Percentiles rank a stretch among this genome's conserved stretches.
Evolutionary conservation across 208 protist species (phyloP).

Genomic region (Leishmania mexicana): DNA sequence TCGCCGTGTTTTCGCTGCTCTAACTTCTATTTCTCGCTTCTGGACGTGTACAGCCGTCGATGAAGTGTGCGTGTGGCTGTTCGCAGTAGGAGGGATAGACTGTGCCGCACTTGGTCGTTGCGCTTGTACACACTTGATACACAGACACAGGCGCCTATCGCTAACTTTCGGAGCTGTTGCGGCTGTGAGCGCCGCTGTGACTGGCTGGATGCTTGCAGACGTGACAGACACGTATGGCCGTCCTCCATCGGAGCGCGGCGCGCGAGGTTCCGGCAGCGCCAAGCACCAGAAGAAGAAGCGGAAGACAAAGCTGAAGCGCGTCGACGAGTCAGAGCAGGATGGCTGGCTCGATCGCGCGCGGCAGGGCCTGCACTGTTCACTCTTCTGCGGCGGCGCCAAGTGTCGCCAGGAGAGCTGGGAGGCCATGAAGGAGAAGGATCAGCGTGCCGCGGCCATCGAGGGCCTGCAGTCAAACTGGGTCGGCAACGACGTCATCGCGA

Average conservation of each 20-base stretch:
- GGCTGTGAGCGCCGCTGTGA: neutral
- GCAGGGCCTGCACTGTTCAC: conserved; percentile 80
- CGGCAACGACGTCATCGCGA: conserved; percentile 81
- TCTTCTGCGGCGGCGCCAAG: conserved; percentile 78
- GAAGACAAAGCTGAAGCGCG: conserved; percentile 41
- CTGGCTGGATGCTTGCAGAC: conserved; percentile 24
- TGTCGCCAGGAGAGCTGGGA: conserved; percentile 88
- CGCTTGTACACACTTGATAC: neutral
- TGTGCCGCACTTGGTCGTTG: neutral
- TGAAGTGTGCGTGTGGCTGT: neutral
- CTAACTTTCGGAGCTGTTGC: no score
- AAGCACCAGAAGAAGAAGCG: conserved; percentile 35
- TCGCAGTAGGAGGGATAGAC: neutral
- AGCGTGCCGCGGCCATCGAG: conserved; percentile 72
- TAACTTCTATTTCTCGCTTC: neutral
- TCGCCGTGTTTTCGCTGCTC: neutral
- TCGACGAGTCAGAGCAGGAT: conserved; percentile 78
- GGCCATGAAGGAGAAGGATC: conserved; percentile 45
- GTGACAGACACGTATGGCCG: conserved; percentile 37
- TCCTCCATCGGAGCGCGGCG: conserved; percentile 43
- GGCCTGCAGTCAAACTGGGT: conserved; percentile 92
- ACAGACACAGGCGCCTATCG: neutral
- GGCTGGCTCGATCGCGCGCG: conserved; percentile 72
- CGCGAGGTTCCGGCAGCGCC: conserved; percentile 5
- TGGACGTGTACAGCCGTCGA: neutral